A percentile compares a stretch with the other conserved stretches of the same genome.
Conservation (phyloP, 371 early-diverging fungal species). For the Apophysomyces sp. region DNA sequence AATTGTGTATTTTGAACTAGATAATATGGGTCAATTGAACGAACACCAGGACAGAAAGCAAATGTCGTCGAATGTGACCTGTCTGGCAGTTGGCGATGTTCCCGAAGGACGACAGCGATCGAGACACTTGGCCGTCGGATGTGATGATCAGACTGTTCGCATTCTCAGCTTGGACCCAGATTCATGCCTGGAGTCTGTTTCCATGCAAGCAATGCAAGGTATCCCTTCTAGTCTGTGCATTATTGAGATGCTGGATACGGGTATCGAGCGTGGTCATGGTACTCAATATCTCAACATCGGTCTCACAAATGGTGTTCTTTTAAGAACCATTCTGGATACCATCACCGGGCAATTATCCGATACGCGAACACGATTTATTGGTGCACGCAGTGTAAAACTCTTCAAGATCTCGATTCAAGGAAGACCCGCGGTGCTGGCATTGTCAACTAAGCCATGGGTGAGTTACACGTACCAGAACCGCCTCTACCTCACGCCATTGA, state of each 20-base stretch:
- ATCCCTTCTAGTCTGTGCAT: constrained; percentile 62
- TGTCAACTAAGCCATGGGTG: constrained; percentile 91
- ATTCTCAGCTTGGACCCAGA: constrained; percentile 84
- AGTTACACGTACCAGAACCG: constrained; percentile 80
- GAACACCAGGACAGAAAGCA: constrained; percentile 84
- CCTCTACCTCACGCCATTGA: constrained; percentile 51
- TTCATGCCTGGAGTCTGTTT: constrained; percentile 73
- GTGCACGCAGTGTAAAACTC: constrained; percentile 82
- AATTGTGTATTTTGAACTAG: constrained; percentile 93
- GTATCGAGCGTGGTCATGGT: constrained; percentile 55
- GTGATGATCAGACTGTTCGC: constrained; percentile 91
- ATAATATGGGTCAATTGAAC: constrained; percentile 80
- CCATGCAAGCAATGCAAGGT: constrained; percentile 75
- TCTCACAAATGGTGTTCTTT: constrained; percentile 83
- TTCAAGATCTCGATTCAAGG: constrained; percentile 69
- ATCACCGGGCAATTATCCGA: constrained; percentile 85
- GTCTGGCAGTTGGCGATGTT: constrained; percentile 79
- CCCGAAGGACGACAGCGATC: constrained; percentile 80
- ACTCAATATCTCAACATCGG: constrained; percentile 88
- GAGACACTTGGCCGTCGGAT: constrained; percentile 88
- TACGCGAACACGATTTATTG: constrained; percentile 87
- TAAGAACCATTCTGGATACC: constrained; percentile 86
- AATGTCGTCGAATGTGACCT: constrained; percentile 70
- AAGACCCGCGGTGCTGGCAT: constrained; percentile 75
- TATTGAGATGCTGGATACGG: constrained; percentile 77